Conservation (phyloP, 805 yeast genomes). For the Candida nanaspora region DNA sequence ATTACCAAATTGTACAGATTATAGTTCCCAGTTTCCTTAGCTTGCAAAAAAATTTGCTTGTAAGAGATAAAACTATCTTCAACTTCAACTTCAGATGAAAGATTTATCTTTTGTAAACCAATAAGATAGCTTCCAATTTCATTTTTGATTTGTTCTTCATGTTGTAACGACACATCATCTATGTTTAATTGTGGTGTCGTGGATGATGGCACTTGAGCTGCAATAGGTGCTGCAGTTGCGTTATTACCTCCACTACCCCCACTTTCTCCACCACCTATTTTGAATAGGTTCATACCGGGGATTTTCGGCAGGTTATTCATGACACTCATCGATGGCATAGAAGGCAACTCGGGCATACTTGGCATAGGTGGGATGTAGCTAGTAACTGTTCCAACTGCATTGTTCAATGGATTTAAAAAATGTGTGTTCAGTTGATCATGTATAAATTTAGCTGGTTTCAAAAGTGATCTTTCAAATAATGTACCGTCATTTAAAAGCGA, state of each 20-base stretch:
- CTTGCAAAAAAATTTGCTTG: constrained; percentile 9
- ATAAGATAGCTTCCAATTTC: constrained; percentile 1
- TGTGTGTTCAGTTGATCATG: constrained; percentile 20
- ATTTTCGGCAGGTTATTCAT: constrained; percentile 5
- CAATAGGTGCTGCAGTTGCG: not conserved
- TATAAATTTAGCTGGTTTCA: constrained; percentile 21
- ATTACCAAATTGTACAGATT: constrained; percentile 12
- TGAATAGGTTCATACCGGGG: not conserved
- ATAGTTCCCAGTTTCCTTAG: not conserved
- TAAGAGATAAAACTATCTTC: not conserved
- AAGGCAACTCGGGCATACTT: not conserved
- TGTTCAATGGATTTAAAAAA: constrained; percentile 22
- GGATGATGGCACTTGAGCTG: too few relatives aligned
- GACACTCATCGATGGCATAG: not conserved
- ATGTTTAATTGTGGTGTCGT: not conserved
- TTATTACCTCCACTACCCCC: too few relatives aligned
- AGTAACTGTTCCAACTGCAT: constrained; percentile 18
- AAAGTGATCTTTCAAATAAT: constrained; percentile 20
- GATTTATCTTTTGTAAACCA: constrained; percentile 1
- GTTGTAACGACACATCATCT: not conserved
- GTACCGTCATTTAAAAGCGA: constrained; percentile 16
- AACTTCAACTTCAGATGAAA: constrained; percentile 5
- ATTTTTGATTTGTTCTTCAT: not conserved
- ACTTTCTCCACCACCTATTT: too few relatives aligned
- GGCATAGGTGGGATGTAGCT: constrained; percentile 10